Percentiles rank a stretch among this genome's conserved stretches.
Evolutionary conservation across 164 flowering plant species (phyloP).

Genomic region (Dillenia turbinata): DNA sequence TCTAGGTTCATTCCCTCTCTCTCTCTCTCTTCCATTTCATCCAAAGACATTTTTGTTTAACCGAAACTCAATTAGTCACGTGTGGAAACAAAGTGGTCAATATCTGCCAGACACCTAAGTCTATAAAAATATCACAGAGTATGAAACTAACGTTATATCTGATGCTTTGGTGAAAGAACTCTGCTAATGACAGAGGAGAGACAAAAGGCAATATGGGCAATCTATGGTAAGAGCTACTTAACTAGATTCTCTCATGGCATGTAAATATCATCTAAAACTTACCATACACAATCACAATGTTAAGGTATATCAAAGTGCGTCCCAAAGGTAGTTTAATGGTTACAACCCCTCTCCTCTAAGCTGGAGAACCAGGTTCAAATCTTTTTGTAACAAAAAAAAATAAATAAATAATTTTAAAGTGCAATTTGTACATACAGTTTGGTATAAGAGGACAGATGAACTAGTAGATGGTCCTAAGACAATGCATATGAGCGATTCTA

Average conservation of each 20-base stretch:
- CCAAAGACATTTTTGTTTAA: no score
- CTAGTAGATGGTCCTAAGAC: slow-evolving; percentile 84
- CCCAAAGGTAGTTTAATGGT: no score
- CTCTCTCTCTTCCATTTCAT: neutral
- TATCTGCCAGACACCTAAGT: no score
- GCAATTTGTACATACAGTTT: slow-evolving; percentile 33
- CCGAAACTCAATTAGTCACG: no score
- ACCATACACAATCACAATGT: no score
- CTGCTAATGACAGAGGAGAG: slow-evolving; percentile 68
- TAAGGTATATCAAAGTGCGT: no score
- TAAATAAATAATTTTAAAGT: neutral
- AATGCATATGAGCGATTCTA: slow-evolving; percentile 31
- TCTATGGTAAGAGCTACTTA: slow-evolving; percentile 45
- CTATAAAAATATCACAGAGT: neutral
- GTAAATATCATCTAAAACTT: no score
- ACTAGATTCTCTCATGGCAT: no score
- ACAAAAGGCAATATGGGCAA: slow-evolving; percentile 76
- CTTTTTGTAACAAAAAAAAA: no score
- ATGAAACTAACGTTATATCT: neutral
- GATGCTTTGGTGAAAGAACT: slow-evolving; percentile 37
- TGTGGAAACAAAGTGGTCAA: no score
- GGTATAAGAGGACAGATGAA: slow-evolving; percentile 88
- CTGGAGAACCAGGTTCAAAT: no score
- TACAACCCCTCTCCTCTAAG: no score
- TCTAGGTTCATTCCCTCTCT: slow-evolving; percentile 36